A percentile compares a stretch with the other conserved stretches of the same genome.
phyloP scores from a whole-genome alignment of 1,284 basidiomycete genomes.

The Ustanciosporium gigantosporum region DNA sequence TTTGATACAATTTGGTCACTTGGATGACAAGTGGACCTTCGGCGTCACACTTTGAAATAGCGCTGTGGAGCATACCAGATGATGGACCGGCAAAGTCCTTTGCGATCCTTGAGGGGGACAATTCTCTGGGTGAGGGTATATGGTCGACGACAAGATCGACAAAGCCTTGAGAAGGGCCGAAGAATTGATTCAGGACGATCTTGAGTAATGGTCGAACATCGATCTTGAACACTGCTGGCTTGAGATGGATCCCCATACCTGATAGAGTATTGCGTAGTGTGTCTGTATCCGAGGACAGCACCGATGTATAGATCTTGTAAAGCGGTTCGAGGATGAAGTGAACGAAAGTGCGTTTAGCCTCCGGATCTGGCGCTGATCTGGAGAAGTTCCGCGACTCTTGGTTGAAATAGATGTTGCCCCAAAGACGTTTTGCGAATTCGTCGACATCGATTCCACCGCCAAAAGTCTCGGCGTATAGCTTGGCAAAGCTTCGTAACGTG shows the following conservation, averaged over 20 bases:
- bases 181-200: conserved; percentile 92
- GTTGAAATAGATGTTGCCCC: conserved; percentile 98
- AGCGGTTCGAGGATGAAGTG: conserved; percentile 95
- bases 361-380: conserved; percentile 78
- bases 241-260: conserved; percentile 80
- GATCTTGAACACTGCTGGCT: conserved; percentile 95
- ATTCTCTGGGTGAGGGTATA: conserved; percentile 80
- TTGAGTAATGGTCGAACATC: conserved; percentile 93
- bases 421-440: conserved; percentile 78
- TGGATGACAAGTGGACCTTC: conserved; percentile 90
- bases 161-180: conserved; percentile 79
- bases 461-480: conserved; percentile 92
- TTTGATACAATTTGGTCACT: conserved; percentile 90
- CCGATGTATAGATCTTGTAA: conserved; percentile 94
- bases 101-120: conserved; percentile 72
- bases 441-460: conserved; percentile 64
- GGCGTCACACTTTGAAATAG: conserved; percentile 81
- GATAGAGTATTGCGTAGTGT: conserved; percentile 79
- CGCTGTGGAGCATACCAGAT: conserved; percentile 63
- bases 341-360: conserved; percentile 83
- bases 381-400: conserved; percentile 80
- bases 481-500: conserved; percentile 88
- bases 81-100: conserved; percentile 39
- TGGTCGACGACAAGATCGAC: conserved; percentile 89
- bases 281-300: conserved; percentile 87